Conservation (phyloP, 805 yeast species). For the Sugiyamaella valdiviana region DNA sequence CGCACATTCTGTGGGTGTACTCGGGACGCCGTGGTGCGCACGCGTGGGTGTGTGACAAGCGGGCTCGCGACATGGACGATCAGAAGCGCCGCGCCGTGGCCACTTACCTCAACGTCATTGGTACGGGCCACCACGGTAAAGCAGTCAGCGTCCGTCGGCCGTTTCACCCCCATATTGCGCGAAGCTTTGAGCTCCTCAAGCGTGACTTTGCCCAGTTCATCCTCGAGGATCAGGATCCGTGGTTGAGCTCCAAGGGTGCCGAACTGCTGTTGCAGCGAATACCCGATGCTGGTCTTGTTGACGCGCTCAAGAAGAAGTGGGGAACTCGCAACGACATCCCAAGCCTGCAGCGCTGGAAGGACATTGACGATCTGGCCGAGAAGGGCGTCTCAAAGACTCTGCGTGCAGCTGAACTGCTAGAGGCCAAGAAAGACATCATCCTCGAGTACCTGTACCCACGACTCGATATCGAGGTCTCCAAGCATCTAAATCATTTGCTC, state of each 20-base stretch:
- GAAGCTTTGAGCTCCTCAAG: conserved; percentile 65
- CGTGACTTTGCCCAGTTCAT: conserved; percentile 59
- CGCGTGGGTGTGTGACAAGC: conserved; percentile 90
- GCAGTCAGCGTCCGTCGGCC: conserved; percentile 64
- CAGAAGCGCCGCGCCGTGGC: conserved; percentile 68
- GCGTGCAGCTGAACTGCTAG: conserved; percentile 48
- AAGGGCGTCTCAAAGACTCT: conserved; percentile 31
- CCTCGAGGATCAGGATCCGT: conserved; percentile 80
- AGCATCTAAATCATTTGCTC: conserved; percentile 81
- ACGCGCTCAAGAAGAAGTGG: conserved; percentile 58
- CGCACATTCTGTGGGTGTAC: conserved; percentile 86
- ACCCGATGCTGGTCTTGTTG: conserved; percentile 46
- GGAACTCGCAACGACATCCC: conserved; percentile 43
- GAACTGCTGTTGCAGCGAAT: conserved; percentile 54
- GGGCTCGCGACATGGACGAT: conserved; percentile 74
- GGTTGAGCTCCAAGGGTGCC: conserved; percentile 54
- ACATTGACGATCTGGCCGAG: conserved; percentile 44
- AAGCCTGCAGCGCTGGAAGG: conserved; percentile 71
- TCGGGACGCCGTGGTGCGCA: conserved; percentile 99
- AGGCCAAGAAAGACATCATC: conserved; percentile 75
- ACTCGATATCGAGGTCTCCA: conserved; percentile 87
- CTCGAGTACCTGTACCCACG: conserved; percentile 82
- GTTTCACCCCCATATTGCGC: conserved; percentile 72
- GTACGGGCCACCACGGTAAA: conserved; percentile 38
- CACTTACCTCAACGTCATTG: conserved; percentile 72